phyloP scores from a whole-genome alignment of 176 grass and related monocot genomes.

The Oryza longistaminata region DNA sequence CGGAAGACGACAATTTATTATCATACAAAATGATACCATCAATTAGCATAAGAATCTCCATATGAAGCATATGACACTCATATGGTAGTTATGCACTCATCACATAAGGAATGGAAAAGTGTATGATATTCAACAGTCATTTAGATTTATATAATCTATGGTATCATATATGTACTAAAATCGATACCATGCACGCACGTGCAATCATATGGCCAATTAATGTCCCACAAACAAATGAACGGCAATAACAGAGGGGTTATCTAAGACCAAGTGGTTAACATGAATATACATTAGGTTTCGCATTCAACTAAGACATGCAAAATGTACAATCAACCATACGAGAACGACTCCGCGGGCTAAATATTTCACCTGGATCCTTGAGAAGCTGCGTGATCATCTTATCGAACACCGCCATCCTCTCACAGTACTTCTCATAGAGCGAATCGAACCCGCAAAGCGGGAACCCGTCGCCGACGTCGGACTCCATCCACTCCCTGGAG shows the following conservation, averaged over 20 bases:
- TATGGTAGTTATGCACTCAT: background rate
- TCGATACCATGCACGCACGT: background rate
- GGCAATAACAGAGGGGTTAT: background rate
- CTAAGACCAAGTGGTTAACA: background rate
- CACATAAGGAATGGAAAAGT: background rate
- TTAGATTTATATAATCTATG: background rate
- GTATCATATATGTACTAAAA: background rate
- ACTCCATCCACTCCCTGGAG: slow-evolving; percentile 64
- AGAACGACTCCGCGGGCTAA: background rate
- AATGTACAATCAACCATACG: slow-evolving; percentile 8
- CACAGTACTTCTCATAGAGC: slow-evolving; percentile 75
- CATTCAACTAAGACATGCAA: background rate
- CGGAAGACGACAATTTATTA: background rate
- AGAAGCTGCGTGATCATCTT: slow-evolving; percentile 63
- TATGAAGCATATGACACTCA: background rate
- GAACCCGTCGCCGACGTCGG: slow-evolving; percentile 35
- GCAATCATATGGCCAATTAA: background rate
- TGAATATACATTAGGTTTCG: background rate
- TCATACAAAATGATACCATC: background rate
- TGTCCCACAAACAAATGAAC: background rate
- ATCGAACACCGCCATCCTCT: slow-evolving; percentile 86
- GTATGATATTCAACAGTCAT: background rate
- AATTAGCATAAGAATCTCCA: background rate
- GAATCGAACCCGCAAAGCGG: slow-evolving; percentile 65
- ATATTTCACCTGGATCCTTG: slow-evolving; percentile 63